Evolutionary conservation across 345 rosid genomes (phyloP).

Genomic region (Brassica nigra): DNA sequence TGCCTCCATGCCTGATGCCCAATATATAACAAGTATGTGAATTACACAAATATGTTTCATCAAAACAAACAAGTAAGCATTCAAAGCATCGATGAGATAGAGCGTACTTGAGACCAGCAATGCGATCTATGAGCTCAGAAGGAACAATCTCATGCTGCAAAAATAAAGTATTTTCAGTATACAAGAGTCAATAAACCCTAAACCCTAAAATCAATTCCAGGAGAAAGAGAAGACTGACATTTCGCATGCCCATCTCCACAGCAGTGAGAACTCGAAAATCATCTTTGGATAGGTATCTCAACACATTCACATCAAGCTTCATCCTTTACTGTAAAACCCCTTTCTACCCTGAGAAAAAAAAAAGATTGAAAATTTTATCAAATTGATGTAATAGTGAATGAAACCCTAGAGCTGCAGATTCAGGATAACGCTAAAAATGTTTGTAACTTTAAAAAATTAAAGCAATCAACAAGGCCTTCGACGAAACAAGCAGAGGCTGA

Average conservation of each 20-base stretch:
- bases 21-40: neutral
- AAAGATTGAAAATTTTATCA: neutral
- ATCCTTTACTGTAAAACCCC: constrained; percentile 40
- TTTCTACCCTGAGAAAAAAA: constrained; percentile 7
- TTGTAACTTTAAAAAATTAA: neutral
- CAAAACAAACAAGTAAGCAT: neutral
- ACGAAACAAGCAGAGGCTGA: neutral
- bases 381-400: neutral
- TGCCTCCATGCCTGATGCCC: constrained; percentile 84
- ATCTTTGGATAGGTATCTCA: constrained; percentile 82
- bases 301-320: constrained; percentile 82
- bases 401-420: constrained; percentile 10
- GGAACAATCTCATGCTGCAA: constrained; percentile 89
- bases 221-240: constrained; percentile 45
- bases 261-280: constrained; percentile 94
- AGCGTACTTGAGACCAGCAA: constrained; percentile 76
- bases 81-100: constrained; percentile 13
- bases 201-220: neutral
- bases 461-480: neutral
- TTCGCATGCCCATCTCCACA: constrained; percentile 93
- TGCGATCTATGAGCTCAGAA: constrained; percentile 71
- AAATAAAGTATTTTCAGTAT: neutral
- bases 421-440: neutral
- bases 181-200: neutral
- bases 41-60: neutral